Evolutionary conservation across 2,329 filamentous ascomycete species (phyloP).

Genomic region (Paraphaeosphaeria sporulosa): DNA sequence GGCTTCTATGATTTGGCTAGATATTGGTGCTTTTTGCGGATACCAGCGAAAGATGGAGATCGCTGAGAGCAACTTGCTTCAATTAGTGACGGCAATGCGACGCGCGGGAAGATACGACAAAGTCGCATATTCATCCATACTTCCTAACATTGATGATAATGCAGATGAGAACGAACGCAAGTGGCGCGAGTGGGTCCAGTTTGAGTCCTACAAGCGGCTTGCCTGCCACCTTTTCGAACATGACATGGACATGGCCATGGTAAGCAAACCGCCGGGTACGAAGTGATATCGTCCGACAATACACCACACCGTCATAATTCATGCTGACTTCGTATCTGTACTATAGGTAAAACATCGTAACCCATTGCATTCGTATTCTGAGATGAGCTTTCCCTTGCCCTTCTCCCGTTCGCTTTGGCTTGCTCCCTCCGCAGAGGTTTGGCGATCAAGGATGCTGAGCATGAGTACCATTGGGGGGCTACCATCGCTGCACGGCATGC

Average conservation of each 20-base stretch:
- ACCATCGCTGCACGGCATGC: constrained; percentile 20
- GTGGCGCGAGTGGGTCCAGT: constrained; percentile 68
- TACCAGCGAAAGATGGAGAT: constrained; percentile 65
- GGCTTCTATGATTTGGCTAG: constrained; percentile 58
- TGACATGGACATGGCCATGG: constrained; percentile 30
- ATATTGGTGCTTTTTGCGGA: constrained; percentile 64
- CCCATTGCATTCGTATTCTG: constrained; percentile 71
- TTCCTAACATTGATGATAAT: constrained; percentile 58
- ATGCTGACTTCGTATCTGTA: too few relatives aligned
- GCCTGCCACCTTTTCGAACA: constrained; percentile 32
- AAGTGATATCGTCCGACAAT: too few relatives aligned
- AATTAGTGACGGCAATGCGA: constrained; percentile 58
- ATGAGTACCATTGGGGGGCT: neutral
- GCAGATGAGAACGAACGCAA: constrained; percentile 66
- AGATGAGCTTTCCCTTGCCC: constrained; percentile 70
- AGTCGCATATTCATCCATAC: constrained; percentile 59
- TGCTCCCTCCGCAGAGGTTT: constrained; percentile 67
- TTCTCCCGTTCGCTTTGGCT: constrained; percentile 69
- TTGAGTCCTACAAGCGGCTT: constrained; percentile 69
- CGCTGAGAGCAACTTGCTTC: constrained; percentile 62
- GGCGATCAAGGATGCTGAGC: constrained; percentile 62
- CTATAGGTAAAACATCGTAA: constrained; percentile 31
- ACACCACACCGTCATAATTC: too few relatives aligned
- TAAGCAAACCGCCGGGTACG: constrained; percentile 19
- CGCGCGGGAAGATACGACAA: constrained; percentile 64